Conservation (phyloP, 2,329 filamentous ascomycete genomes). For the Epichloe amarillans region DNA sequence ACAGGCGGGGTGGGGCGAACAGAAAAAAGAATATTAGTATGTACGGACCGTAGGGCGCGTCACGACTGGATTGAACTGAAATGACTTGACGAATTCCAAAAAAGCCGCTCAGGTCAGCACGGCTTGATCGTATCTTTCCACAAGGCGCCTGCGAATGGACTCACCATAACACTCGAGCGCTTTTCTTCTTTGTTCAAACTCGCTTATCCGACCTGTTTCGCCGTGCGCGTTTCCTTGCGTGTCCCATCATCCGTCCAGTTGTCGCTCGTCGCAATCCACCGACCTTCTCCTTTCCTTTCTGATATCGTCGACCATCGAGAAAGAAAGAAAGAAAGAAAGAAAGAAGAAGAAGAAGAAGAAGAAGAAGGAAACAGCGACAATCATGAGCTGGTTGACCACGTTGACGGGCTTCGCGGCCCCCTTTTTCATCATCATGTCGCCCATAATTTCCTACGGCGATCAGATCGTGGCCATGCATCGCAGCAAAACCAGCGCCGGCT, state of each 20-base stretch:
- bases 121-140: background rate
- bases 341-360: background rate
- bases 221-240: background rate
- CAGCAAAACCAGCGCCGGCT: constrained; percentile 50
- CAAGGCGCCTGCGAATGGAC: background rate
- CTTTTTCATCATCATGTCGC: constrained; percentile 49
- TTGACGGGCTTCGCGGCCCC: constrained; percentile 46
- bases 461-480: constrained; percentile 53
- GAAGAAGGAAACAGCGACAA: background rate
- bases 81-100: no score
- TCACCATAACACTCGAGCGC: background rate
- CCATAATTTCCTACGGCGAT: constrained; percentile 51
- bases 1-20: no score
- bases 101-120: no score
- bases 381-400: constrained; percentile 30
- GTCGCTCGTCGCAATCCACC: background rate
- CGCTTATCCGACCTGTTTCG: background rate
- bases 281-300: background rate
- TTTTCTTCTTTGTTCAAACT: background rate
- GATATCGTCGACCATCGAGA: no score
- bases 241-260: background rate
- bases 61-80: no score
- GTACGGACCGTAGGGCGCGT: no score
- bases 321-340: background rate
- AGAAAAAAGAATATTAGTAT: no score